A percentile compares a stretch with the other conserved stretches of the same genome.
These are phyloP conservation scores for Ustilago shanxiensis DNA, from an alignment of 1,284 basidiomycete genomes.

Conservation along the genomic window DNA sequence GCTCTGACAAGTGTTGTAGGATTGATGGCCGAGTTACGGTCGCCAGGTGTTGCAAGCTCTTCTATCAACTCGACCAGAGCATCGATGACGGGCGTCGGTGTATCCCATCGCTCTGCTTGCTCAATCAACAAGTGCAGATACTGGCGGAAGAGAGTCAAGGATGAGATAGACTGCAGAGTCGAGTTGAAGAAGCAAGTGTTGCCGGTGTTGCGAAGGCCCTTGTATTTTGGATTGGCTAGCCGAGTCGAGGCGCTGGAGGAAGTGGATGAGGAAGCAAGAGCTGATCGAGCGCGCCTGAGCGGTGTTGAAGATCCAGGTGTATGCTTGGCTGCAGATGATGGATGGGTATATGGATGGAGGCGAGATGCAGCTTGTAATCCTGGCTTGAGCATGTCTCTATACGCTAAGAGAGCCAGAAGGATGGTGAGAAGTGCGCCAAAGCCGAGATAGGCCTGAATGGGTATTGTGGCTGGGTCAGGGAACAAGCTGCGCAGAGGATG, in stretches of 20 bases:
- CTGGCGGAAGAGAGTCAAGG: conserved; percentile 34
- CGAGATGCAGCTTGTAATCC: conserved; percentile 37
- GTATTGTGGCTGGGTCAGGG: conserved; percentile 24
- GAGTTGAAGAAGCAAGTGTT: conserved; percentile 69
- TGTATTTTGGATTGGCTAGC: conserved; percentile 33
- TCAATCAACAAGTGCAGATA: conserved; percentile 48
- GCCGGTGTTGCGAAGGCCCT: conserved; percentile 65
- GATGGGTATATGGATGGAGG: conserved; percentile 35
- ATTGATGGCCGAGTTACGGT: conserved; percentile 56
- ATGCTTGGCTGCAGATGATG: conserved; percentile 24
- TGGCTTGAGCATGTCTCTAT: conserved; percentile 45
- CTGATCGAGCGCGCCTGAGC: conserved; percentile 34
- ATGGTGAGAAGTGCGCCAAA: conserved; percentile 26
- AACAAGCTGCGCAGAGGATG: conserved; percentile 35
- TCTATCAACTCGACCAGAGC: conserved; percentile 58
- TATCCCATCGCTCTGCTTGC: conserved; percentile 61
- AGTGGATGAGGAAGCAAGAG: conserved; percentile 13
- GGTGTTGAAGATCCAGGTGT: conserved; percentile 1
- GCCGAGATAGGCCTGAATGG: conserved; percentile 24
- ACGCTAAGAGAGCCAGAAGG: conserved; percentile 13
- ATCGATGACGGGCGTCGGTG: conserved; percentile 65
- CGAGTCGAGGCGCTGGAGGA: conserved; percentile 9
- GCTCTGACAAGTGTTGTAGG: conserved; percentile 56
- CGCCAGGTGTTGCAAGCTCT: conserved; percentile 38
- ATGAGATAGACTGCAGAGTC: conserved; percentile 63